These are phyloP conservation scores for Macadamia integrifolia DNA, from an alignment of 164 flowering plant species.

Conservation along the genomic window DNA sequence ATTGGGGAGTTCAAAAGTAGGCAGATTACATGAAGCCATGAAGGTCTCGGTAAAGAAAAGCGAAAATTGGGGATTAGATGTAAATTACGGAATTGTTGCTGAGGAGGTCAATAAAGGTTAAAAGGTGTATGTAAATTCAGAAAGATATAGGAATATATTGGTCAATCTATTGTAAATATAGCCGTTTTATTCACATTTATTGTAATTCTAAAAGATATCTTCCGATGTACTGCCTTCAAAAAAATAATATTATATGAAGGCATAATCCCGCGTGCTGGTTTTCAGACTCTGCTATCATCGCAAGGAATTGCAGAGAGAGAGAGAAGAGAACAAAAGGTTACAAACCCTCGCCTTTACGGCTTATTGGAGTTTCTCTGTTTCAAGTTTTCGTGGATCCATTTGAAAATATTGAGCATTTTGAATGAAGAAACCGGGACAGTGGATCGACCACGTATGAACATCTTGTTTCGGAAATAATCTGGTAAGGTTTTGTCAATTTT, in stretches of 20 bases:
- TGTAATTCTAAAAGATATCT: not conserved
- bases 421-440: not conserved
- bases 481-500: not conserved
- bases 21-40: too few relatives aligned
- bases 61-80: too few relatives aligned
- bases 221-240: not conserved
- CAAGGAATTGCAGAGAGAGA: conserved; percentile 2
- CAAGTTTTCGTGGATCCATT: conserved; percentile 12
- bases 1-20: too few relatives aligned
- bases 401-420: conserved; percentile 6
- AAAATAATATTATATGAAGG: not conserved
- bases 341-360: not conserved
- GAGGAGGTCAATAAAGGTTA: too few relatives aligned
- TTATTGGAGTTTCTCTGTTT: conserved; percentile 13
- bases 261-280: conserved; percentile 9
- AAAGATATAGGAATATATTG: not conserved
- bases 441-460: not conserved
- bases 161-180: not conserved
- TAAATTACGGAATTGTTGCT: too few relatives aligned
- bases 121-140: not conserved
- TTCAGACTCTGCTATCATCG: conserved; percentile 2
- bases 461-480: conserved; percentile 7
- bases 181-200: not conserved
- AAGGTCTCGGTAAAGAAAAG: too few relatives aligned
- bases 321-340: not conserved